Evolutionary conservation across 2,329 filamentous ascomycete genomes (phyloP), one percentile per base, ranked within the genome.

Genomic region (Aschersonia sp.): DNA sequence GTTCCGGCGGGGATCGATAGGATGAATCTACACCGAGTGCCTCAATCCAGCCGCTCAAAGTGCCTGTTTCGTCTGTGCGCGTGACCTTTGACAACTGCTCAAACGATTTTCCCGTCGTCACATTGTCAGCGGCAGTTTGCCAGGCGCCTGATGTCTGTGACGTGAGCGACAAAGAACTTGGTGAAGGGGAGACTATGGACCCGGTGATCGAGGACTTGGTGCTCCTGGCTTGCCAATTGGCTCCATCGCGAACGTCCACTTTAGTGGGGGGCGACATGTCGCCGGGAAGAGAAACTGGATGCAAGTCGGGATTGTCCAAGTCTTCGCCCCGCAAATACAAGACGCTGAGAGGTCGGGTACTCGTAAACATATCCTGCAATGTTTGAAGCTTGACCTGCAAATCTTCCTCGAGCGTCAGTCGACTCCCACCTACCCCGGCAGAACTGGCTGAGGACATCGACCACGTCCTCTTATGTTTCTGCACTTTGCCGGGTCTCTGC

Each of bases 391-490:
- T 90, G 63, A 78, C 76, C 57, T 88, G 83, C 30, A 90, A 63
- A 57, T 92, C 87, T 57, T 92, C 86, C 59, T 85, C 81, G 30
- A 79, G 65, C 0, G 76, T 69, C n/a, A 69, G 58, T 29, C 76
- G 68, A 14, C 60, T 57, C 1, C 64, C 61, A 6, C 59, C 63
- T 4, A 70, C 68, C 6, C 65, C 68, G 22, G 72, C 73, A 4
- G 81, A 84, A 58, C 79, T 81, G 33, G 77, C 69, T 5, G 90
- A 96, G 30, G 87, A 89, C 75, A 94, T 87, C 8, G 90, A 96
- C 88, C 89, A 96, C 0, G 88, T 94, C 50, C 90, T 75, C 65
- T 94, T 94, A 66, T 96, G 88, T 64, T 95, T 95, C 30, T 79
- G 77, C 1, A 85, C 78, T 63, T 95, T 95, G n/a, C 84, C 84